phyloP scores from a whole-genome alignment of 2,329 filamentous ascomycete genomes.

The Fusarium stilboides region DNA sequence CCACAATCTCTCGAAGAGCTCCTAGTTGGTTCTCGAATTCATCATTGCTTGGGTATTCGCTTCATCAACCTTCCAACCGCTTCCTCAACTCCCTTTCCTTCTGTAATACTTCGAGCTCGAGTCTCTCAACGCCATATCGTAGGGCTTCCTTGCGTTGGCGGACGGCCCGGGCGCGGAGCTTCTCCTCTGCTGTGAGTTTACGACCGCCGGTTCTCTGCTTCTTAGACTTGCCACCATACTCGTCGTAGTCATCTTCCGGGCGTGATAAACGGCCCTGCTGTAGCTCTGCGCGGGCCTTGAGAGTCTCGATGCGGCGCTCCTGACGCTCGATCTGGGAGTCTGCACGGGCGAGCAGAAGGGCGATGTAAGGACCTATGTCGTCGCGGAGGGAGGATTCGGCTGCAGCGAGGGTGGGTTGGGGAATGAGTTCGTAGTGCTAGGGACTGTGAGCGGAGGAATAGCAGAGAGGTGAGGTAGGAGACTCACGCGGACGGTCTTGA shows the following conservation, averaged over 20 bases:
- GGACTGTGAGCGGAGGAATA: constrained; percentile 2
- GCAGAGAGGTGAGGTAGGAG: neutral
- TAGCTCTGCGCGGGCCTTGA: constrained; percentile 86
- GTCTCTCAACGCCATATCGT: constrained; percentile 86
- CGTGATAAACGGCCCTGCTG: constrained; percentile 77
- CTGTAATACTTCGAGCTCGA: constrained; percentile 90
- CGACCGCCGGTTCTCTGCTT: constrained; percentile 44
- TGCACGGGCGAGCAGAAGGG: constrained; percentile 84
- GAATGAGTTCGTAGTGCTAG: constrained; percentile 93
- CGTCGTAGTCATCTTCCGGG: constrained; percentile 42
- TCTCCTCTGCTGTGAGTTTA: constrained; percentile 68
- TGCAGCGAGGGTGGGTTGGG: constrained; percentile 83
- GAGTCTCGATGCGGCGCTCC: constrained; percentile 84
- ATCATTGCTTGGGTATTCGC: neutral
- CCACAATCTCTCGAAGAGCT: neutral
- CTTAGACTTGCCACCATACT: constrained; percentile 41
- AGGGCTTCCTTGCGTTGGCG: constrained; percentile 87
- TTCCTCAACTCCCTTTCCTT: constrained; percentile 73
- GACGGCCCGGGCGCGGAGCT: constrained; percentile 71
- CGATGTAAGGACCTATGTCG: constrained; percentile 90
- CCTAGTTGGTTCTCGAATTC: neutral
- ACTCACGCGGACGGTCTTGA: constrained; percentile 71
- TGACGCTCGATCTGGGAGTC: constrained; percentile 87
- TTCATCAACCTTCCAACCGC: constrained; percentile 59
- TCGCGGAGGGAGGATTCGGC: constrained; percentile 89